Conservation (phyloP, 2,329 filamentous ascomycete genomes). For the Teratosphaeria gauchensis region DNA sequence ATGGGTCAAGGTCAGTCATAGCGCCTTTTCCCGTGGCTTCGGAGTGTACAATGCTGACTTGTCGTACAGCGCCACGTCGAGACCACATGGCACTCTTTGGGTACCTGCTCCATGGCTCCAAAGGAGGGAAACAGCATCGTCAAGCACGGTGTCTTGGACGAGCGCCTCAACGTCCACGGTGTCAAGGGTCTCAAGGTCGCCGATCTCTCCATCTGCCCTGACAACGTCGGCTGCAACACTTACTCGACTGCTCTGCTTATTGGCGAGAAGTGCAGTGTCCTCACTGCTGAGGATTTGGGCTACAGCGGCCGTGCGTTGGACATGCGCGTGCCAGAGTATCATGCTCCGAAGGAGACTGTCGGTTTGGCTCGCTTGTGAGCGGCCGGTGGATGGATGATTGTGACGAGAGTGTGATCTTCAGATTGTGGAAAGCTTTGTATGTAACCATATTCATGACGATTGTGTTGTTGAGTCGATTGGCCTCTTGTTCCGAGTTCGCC, state of each 20-base stretch:
- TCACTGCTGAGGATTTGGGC: slow-evolving; percentile 63
- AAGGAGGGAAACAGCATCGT: slow-evolving; percentile 68
- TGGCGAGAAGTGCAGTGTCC: slow-evolving; percentile 62
- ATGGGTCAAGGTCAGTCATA: slow-evolving; percentile 52
- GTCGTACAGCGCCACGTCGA: slow-evolving; percentile 54
- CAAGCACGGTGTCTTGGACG: slow-evolving; percentile 68
- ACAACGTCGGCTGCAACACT: slow-evolving; percentile 59
- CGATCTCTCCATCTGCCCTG: slow-evolving; percentile 65
- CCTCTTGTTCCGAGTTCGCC: no score
- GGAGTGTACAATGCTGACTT: background rate
- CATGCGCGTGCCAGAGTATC: slow-evolving; percentile 57
- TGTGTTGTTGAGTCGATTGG: no score
- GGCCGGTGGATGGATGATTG: background rate
- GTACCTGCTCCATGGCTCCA: slow-evolving; percentile 69
- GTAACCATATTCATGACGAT: background rate
- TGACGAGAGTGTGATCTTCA: background rate
- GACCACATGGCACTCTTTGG: slow-evolving; percentile 60
- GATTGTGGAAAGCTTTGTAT: background rate
- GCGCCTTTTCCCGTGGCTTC: background rate
- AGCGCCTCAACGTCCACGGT: slow-evolving; percentile 67
- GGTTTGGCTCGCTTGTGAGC: slow-evolving; percentile 32
- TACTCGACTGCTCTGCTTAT: slow-evolving; percentile 64
- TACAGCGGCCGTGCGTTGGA: slow-evolving; percentile 64
- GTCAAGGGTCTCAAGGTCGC: slow-evolving; percentile 70
- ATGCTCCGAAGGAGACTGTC: slow-evolving; percentile 36